Conservation (phyloP, 345 rosid genomes). For the Turritis glabra region DNA sequence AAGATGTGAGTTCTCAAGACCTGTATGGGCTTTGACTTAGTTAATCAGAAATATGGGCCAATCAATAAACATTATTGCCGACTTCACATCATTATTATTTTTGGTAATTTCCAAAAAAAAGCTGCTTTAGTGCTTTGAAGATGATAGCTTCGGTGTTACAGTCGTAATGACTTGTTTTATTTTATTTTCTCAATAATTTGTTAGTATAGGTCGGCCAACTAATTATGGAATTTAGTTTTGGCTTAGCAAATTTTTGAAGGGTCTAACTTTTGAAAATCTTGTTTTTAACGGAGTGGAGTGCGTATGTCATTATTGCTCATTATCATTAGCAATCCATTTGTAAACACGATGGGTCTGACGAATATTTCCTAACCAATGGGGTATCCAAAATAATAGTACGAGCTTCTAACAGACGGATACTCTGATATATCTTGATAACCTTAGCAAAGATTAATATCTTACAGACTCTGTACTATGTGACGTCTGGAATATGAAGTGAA, state of each 20-base stretch:
- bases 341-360: neutral
- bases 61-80: neutral
- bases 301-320: neutral
- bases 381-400: neutral
- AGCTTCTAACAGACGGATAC: neutral
- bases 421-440: no score
- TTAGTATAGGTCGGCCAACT: neutral
- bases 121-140: no score
- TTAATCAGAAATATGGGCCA: slow-evolving; percentile 2
- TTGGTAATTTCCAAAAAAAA: no score
- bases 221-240: neutral
- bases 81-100: neutral
- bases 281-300: slow-evolving; percentile 1
- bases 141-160: no score
- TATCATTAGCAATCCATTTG: neutral
- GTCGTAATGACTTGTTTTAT: no score
- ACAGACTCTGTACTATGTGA: neutral
- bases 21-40: slow-evolving; percentile 10
- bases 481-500: neutral
- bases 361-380: neutral
- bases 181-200: neutral
- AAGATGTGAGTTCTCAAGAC: neutral
- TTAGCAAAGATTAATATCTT: no score
- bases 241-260: neutral
- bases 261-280: neutral